Evolutionary conservation across 1,139 yeast species (phyloP).

Genomic region (Hemisphaericaspora lyxosophila): DNA sequence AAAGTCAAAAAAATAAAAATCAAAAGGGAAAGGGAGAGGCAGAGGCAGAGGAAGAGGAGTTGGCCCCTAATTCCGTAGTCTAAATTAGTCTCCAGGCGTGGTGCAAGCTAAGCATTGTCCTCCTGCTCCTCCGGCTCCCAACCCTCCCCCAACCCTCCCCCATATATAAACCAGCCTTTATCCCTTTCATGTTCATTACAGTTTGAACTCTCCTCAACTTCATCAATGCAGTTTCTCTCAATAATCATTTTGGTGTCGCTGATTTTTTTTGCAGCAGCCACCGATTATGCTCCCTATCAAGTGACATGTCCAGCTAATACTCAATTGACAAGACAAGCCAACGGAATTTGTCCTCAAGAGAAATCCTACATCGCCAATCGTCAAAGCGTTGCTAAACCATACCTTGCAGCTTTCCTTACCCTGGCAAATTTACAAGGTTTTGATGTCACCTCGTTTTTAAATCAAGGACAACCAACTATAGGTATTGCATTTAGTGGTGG

Average conservation of each 20-base stretch:
- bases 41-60: too few species aligned
- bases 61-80: too few species aligned
- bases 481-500: conserved; percentile 49
- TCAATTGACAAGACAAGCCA: conserved; percentile 37
- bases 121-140: too few species aligned
- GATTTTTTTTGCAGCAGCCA: conserved; percentile 34
- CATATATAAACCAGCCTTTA: too few species aligned
- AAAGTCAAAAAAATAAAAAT: too few species aligned
- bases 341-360: conserved; percentile 37
- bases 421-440: conserved; percentile 61
- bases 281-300: conserved; percentile 63
- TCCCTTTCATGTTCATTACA: too few species aligned
- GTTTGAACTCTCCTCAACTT: too few species aligned
- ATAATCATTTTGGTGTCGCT: conserved; percentile 1
- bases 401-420: conserved; percentile 55
- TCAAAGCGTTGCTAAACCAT: conserved; percentile 51
- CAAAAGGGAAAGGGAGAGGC: too few species aligned
- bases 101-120: too few species aligned
- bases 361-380: conserved; percentile 44
- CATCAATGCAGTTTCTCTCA: neutral
- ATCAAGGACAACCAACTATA: conserved; percentile 20
- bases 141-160: too few species aligned
- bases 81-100: too few species aligned
- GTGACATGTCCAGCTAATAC: conserved; percentile 51
- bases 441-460: conserved; percentile 49